Base-by-base conservation (phyloP, 371 early-diverging fungal species). In the Blakeslea trispora region DNA sequence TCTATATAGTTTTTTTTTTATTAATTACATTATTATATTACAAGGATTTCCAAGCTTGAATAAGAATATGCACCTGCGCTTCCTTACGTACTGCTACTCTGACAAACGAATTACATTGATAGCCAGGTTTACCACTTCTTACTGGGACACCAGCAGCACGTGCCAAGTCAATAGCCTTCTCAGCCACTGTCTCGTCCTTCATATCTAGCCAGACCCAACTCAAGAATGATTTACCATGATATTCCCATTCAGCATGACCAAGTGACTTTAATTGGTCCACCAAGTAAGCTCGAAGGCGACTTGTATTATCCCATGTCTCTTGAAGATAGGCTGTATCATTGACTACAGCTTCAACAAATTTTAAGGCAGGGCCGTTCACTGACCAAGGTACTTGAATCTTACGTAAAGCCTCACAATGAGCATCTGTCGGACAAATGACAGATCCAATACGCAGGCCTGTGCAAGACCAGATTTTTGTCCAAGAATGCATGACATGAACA, bases 391-490 rank as follows among this genome's bases (percentile, higher is more conserved):
- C 93, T 69, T 91, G 91, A 19, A 85, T 72, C 63, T 83, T 87
- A 57, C 86, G 81, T 53, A 93, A 71, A 2, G 77, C 81, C 9
- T 82, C 77, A 60, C 87, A 87, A 57, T 90, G 89, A 5, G 68
- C 69, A 5, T 61, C 77, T 0, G 91, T 91, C 11, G 93, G 92
- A 63, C 92, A 89, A 35, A 93, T 85, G 14, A 93, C 84, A 0
- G 92, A 91, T 19, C 93, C 93, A n/a, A 92, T 72, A 41, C 93
- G 88, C 28, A 93, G 76, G 15, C 93, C 93, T 1, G 93, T 90
- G 74, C 93, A 93, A 28, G 89, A 91, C 93, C 93, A 93, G 46
- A 93, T 80, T 74, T 93, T 93, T 51, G 93, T 93, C 93, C 93
- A 93, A 18, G 91, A 91, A 70, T 93, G 93, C 71, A 93, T 91